Evolutionary conservation across 805 yeast genomes (phyloP).

Genomic region (Ogataea degrootiae): DNA sequence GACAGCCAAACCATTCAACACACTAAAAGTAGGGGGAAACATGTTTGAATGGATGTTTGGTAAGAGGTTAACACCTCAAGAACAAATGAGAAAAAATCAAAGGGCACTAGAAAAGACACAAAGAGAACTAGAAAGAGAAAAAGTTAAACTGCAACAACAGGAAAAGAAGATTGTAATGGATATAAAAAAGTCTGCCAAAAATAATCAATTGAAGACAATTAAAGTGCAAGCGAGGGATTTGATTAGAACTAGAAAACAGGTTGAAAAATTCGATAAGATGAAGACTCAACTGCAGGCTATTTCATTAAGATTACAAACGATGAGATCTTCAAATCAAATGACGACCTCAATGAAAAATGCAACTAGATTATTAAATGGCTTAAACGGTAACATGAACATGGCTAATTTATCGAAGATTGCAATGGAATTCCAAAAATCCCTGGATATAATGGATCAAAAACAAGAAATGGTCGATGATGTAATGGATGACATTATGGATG

Average conservation of each 20-base stretch:
- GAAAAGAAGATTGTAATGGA: slow-evolving; percentile 84
- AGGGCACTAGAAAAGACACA: slow-evolving; percentile 92
- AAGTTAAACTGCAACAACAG: slow-evolving; percentile 79
- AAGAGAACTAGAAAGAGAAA: slow-evolving; percentile 87
- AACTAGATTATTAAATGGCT: slow-evolving; percentile 72
- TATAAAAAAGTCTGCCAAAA: slow-evolving; percentile 87
- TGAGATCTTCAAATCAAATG: slow-evolving; percentile 93
- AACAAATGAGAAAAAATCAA: slow-evolving; percentile 90
- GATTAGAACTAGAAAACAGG: slow-evolving; percentile 77
- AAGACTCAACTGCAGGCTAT: slow-evolving; percentile 95
- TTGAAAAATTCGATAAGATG: slow-evolving; percentile 88
- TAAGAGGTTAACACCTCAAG: slow-evolving; percentile 89
- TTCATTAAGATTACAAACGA: slow-evolving; percentile 84
- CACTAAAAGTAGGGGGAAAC: not conserved
- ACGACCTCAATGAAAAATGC: slow-evolving; percentile 93
- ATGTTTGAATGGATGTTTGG: slow-evolving; percentile 95
- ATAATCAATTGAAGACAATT: slow-evolving; percentile 82
- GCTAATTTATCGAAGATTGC: slow-evolving; percentile 87
- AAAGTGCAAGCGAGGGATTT: slow-evolving; percentile 95
- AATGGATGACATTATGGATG: slow-evolving; percentile 93
- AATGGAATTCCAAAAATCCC: slow-evolving; percentile 91
- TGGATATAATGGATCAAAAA: slow-evolving; percentile 96
- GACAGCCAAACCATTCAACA: not conserved
- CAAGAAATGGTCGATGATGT: slow-evolving; percentile 99
- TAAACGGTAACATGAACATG: slow-evolving; percentile 83